These are phyloP conservation scores for Colletotrichum acutatum DNA, from an alignment of 2,329 filamentous ascomycete species.

Conservation along the genomic window DNA sequence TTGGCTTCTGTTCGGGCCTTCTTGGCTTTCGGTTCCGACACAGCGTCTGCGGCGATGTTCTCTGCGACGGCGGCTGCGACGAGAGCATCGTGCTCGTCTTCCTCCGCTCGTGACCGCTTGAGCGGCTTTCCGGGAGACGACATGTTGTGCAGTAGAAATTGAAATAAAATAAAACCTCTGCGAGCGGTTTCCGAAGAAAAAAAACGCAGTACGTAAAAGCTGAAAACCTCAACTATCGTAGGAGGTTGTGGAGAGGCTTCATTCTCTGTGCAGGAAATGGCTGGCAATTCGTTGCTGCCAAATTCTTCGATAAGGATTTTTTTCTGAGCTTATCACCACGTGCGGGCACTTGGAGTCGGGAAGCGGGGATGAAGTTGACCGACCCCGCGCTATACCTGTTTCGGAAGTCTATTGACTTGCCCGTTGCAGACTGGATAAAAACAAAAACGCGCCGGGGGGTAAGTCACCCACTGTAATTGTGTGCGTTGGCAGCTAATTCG, in stretches of 20 bases:
- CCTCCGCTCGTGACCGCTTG: slow-evolving; percentile 34
- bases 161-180: neutral
- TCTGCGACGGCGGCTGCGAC: slow-evolving; percentile 33
- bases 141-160: neutral
- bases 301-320: slow-evolving; percentile 34
- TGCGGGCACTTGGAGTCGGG: slow-evolving; percentile 1
- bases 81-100: slow-evolving; percentile 31
- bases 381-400: slow-evolving; percentile 37
- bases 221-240: neutral
- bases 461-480: slow-evolving; percentile 28
- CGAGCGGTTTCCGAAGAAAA: neutral
- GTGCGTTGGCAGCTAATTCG: slow-evolving; percentile 19
- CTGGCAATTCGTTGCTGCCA: slow-evolving; percentile 9
- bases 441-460: slow-evolving; percentile 36
- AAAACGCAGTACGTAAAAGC: neutral
- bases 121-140: slow-evolving; percentile 28
- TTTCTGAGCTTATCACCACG: slow-evolving; percentile 35
- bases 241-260: slow-evolving; percentile 33
- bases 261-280: slow-evolving; percentile 1
- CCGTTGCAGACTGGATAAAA: slow-evolving; percentile 23
- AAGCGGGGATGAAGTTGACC: neutral
- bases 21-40: slow-evolving; percentile 52
- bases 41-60: slow-evolving; percentile 47
- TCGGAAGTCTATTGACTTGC: slow-evolving; percentile 36
- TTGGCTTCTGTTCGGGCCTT: slow-evolving; percentile 69